Base-by-base conservation (phyloP, 2,329 filamentous ascomycete species). In the Rosellinia necatrix region DNA sequence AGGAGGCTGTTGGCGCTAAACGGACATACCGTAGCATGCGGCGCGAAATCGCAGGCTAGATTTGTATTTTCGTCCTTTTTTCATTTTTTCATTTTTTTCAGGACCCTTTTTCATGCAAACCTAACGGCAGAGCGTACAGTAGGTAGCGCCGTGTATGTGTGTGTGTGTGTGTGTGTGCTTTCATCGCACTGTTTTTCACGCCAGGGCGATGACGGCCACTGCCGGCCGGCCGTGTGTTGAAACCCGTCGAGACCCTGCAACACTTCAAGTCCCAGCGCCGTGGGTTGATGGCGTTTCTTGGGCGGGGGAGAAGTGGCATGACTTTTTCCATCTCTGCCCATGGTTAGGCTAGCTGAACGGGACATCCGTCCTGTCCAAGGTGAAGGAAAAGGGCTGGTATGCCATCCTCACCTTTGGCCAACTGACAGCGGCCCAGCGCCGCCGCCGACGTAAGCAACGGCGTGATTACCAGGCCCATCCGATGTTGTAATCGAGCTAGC, bases 1-100 rank as follows among this genome's bases (percentile, higher is more conserved):
- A 55, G 25, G 12, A 19, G 48, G 37, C 43, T 56, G 51, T 48
- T 40, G 40, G 57, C 53, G 49, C 57, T 56, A 56, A n/a, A n/a
- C n/a, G n/a, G n/a, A n/a, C n/a, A 55, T 6, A 22, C 43, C 10
- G 32, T 49, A n/a, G 27, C 41, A 48, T 51, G 56, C 47, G 19
- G 27, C 44, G 38, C 24, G 34, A 42, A 40, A 50, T 58, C 47
- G 27, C 17, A 24, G 32, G 40, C 40, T 43, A n/a, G 41, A 17
- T 49, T 38, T 32, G 9, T 22, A n/a, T 47, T 22, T 49, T 38
- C 21, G 9, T 22, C 22, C 17, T 1, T 32, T 24, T 10, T 19
- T 1, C 24, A 17, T 10, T 19, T 47, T 42, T 27, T 35, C n/a
- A 44, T 42, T 9, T 37, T 38, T 35, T 32, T 29, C 21, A 34